Conservation (phyloP, 2,329 filamentous ascomycete genomes). For the Stylonectria norvegica region DNA sequence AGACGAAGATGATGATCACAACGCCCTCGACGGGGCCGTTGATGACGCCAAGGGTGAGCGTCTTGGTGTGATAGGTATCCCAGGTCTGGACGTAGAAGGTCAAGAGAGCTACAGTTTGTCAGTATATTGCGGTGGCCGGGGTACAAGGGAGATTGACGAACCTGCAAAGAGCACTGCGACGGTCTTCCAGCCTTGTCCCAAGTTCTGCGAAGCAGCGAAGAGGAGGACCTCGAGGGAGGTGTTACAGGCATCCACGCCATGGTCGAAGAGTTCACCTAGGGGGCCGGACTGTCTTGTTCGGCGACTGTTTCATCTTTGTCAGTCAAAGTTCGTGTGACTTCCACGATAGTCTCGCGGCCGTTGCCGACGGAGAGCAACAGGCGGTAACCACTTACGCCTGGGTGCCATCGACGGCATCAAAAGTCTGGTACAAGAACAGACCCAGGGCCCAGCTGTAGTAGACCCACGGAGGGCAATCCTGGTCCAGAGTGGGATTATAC, state of each 20-base stretch:
- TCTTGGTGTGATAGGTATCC: conserved; percentile 99
- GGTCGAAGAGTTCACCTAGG: conserved; percentile 93
- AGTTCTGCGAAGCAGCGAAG: conserved; percentile 88
- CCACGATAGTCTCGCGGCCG: background rate
- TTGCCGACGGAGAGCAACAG: background rate
- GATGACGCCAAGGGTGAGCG: conserved; percentile 84
- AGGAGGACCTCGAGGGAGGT: conserved; percentile 90
- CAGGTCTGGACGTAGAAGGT: conserved; percentile 99
- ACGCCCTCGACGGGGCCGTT: conserved; percentile 96
- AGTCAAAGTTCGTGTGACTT: background rate
- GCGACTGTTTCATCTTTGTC: conserved; percentile 50
- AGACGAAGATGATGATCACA: conserved; percentile 76
- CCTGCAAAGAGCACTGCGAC: conserved; percentile 79
- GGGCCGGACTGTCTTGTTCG: conserved; percentile 90
- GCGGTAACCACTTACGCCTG: conserved; percentile 66
- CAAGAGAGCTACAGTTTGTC: conserved; percentile 59
- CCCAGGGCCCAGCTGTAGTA: conserved; percentile 89
- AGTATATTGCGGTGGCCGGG: background rate
- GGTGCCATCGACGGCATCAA: conserved; percentile 92
- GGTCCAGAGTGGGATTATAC: conserved; percentile 92
- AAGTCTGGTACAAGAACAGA: conserved; percentile 94
- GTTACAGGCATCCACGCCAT: conserved; percentile 95
- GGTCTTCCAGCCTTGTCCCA: conserved; percentile 89
- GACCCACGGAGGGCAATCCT: conserved; percentile 92
- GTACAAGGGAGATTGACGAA: conserved; percentile 39